Evolutionary conservation across 805 yeast genomes (phyloP), one percentile per base, ranked within the genome.

Genomic region (Wickerhamiella shivajii): DNA sequence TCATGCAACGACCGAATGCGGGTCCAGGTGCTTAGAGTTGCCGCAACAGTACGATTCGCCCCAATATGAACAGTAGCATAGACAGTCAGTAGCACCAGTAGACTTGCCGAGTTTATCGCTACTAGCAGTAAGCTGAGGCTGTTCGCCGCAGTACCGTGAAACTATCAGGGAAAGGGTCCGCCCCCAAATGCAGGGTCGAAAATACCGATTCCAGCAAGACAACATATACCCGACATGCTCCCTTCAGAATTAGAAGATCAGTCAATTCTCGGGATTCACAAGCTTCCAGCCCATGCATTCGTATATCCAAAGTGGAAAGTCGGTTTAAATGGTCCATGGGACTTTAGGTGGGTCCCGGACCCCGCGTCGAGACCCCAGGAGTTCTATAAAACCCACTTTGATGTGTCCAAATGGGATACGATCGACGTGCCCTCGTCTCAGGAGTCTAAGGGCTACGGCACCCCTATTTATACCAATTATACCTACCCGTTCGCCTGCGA

Each of bases 401-500:
- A 29, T 14, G 21, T 23, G 8, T 34, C 29, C 4, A 18, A 34
- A 3, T 45, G 48, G 49, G 28, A 26, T 1, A 25, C 23, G 10
- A 44, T 52, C 10, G 18, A 37, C 2, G 61, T 57, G 15, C 61
- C 61, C 1, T 56, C 59, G 3, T 54, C 53, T 34, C 56, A 60
- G 59, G 60, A 57, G 44, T 37, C 55, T 18, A 55, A 55, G 37
- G 59, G 59, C 11, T 51, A 39, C 31, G 61, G 59, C 6, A 38
- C 41, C 6, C 61, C 61, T 4, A 52, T 48, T 18, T 57, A 57
- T 34, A 56, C 61, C n/a, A 57, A 57, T 36, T 43, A 45, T 21
- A 38, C 36, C 12, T 57, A 39, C 33, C 59, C 60, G 8, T 46
- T 57, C 39, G 50, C 56, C 3, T 50, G 45, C 20, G 49, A 53